Evolutionary conservation across 1,139 yeast genomes (phyloP).

Genomic region (Suhomyces wounanorum): DNA sequence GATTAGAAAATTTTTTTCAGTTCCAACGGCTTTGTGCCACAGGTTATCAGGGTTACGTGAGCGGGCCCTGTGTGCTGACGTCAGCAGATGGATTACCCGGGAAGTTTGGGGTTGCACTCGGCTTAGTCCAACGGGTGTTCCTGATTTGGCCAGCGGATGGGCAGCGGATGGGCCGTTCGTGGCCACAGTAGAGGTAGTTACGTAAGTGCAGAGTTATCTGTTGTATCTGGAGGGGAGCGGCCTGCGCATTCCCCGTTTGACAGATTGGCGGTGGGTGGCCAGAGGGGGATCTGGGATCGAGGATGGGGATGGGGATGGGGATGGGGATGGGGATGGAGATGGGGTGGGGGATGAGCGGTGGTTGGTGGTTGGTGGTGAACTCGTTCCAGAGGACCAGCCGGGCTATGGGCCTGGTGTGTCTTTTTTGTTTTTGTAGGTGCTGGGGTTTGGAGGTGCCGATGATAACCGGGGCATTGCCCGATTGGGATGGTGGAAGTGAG

Average conservation of each 20-base stretch:
- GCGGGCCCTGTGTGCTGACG: conserved; percentile 2
- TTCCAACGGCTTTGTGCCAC: conserved; percentile 11
- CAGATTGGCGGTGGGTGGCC: not conserved
- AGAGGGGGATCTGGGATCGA: too few species aligned
- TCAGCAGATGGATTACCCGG: conserved; percentile 2
- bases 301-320: too few species aligned
- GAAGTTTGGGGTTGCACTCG: conserved; percentile 1
- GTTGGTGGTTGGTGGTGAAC: too few species aligned
- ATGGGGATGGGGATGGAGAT: too few species aligned
- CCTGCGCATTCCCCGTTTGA: not conserved
- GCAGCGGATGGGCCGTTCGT: not conserved
- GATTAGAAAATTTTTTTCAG: conserved; percentile 15
- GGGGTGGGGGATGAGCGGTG: too few species aligned
- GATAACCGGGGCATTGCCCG: not conserved
- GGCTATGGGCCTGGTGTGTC: too few species aligned
- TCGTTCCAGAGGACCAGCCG: too few species aligned
- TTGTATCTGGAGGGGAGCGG: not conserved
- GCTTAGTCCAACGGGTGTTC: not conserved
- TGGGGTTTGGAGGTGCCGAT: not conserved
- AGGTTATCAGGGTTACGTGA: conserved; percentile 11
- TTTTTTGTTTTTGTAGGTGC: too few species aligned
- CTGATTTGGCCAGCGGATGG: not conserved
- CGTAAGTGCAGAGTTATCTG: not conserved
- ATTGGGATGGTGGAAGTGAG: not conserved
- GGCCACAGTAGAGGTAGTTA: not conserved